Base-by-base conservation (phyloP, 75 land plant genomes). In the Azolla pinnata region DNA sequence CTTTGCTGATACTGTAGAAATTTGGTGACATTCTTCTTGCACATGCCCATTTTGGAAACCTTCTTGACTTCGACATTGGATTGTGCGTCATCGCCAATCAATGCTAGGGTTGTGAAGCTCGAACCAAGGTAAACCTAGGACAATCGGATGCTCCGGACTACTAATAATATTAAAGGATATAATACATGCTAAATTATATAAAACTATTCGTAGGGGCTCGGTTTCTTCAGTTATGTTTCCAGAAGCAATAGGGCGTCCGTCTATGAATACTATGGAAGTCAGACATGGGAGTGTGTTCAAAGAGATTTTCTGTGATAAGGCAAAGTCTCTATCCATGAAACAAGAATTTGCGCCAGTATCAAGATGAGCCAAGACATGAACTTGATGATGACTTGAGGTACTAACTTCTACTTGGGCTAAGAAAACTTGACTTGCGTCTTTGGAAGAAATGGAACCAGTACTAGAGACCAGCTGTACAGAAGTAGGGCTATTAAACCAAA, bases 81-180 rank as follows among this genome's bases (percentile, higher is more conserved):
- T 33, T 33, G 25, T 40, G 19, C 44, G 1, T 1, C 9, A 14
- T 2, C 9, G 1, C 42, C 64, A 67, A 33, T 60, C 56, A 60
- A 59, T 67, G 21, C 58, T 31, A 5, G 35, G 64, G 29, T 67
- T 67, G 38, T 42, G 53, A 14, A 44, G 14, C 7, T 67, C 47
- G 1, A 67, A 57, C 70, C 70, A 67, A 17, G 65, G 47, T 10
- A 60, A 54, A 8, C 70, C 67, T 10, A 44, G 50, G 45, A 67
- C 31, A 32, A 67, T n/a, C 46, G 65, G 70, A 60, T 58, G 27
- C 17, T 60, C 25, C 23, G 68, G 68, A 18, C 20, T 57, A 29
- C 7, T 27, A 47, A 58, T 60, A 28, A 67, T 67, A 30, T 67
- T 67, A 62, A 67, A 60, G 18, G 63, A 29, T 27, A 67, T 44